Base-by-base conservation (phyloP, 2,329 filamentous ascomycete species). In the Beauveria brongniartii region DNA sequence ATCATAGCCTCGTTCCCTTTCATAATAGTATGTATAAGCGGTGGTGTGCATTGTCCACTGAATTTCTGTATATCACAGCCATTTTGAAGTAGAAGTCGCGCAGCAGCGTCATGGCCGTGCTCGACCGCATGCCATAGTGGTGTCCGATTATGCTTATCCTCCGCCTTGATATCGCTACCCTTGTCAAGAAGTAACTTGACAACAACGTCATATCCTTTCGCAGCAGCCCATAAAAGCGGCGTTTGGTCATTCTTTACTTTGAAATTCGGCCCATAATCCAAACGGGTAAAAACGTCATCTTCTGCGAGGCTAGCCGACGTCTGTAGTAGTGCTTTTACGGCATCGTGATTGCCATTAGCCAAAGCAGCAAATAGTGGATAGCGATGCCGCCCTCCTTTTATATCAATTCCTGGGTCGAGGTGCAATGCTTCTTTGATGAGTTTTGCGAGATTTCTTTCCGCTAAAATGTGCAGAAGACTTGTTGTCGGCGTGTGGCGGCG, bases 381-480 rank as follows among this genome's bases (percentile, higher is more conserved):
- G 8, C 5, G 20, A 30, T 60, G 1, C 4, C 41, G 24, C 30
- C 34, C 37, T 34, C 48, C 41, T 22, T 26, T 37, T 0, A 60
- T 8, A 7, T 30, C 34, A 16, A n/a, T 18, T 12, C 4, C n/a
- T 2, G 37, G 12, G 24, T 54, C n/a, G n/a, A 43, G 18, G 26
- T 6, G 16, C 26, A 34, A 28, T 7, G 24, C 24, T 6, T 28
- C 4, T n/a, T 43, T 16, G 0, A 55, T 44, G 6, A 55, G 52
- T n/a, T n/a, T n/a, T 30, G 37, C 24, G 1, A 43, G 14, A 16
- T 44, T 44, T 2, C 48, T 51, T 22, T 58, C 58, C 1, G 61
- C 61, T 4, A 63, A 22, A 37, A 63, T 57, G n/a, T 61, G 66
- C 1, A 66, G 12, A 3, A 67, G 30, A 24, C 34, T 65, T 6